A percentile compares a stretch with the other conserved stretches of the same genome.
These are phyloP conservation scores for Kalaharituber pfeilii DNA, from an alignment of 2,329 filamentous ascomycete genomes.

Conservation along the genomic window DNA sequence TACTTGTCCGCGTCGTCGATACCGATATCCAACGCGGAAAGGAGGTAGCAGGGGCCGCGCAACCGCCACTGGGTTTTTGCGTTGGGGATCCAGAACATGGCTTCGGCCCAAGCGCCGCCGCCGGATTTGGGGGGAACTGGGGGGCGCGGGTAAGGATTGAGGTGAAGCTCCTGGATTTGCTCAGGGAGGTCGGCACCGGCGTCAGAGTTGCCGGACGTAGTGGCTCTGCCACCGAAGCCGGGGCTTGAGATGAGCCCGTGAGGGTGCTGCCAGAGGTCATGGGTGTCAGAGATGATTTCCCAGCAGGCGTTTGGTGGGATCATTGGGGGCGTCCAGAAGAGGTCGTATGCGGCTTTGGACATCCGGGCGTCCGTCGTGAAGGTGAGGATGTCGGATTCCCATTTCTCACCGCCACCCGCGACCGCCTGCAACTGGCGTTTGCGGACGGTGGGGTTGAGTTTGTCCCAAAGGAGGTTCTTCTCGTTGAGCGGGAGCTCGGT, in stretches of 20 bases:
- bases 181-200: neutral
- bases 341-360: slow-evolving; percentile 54
- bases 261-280: neutral
- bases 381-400: slow-evolving; percentile 50
- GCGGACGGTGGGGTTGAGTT: slow-evolving; percentile 41
- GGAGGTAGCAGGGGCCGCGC: slow-evolving; percentile 55
- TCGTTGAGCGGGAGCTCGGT: slow-evolving; percentile 52
- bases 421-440: neutral
- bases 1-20: slow-evolving; percentile 37
- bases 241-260: neutral
- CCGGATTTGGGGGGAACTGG: too few relatives aligned
- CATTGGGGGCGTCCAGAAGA: slow-evolving; percentile 36
- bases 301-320: neutral
- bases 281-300: neutral
- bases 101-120: slow-evolving; percentile 58
- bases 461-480: slow-evolving; percentile 47
- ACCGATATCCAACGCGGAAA: slow-evolving; percentile 35
- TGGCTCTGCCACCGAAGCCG: neutral
- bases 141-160: slow-evolving; percentile 28
- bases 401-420: too few relatives aligned
- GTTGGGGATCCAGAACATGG: slow-evolving; percentile 59
- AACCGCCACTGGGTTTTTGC: slow-evolving; percentile 62
- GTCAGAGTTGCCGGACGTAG: neutral
- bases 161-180: slow-evolving; percentile 29
- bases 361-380: slow-evolving; percentile 82